Evolutionary conservation across 164 flowering plant genomes (phyloP), one percentile per base, ranked within the genome.

Genomic region (Tetracentron sinense): DNA sequence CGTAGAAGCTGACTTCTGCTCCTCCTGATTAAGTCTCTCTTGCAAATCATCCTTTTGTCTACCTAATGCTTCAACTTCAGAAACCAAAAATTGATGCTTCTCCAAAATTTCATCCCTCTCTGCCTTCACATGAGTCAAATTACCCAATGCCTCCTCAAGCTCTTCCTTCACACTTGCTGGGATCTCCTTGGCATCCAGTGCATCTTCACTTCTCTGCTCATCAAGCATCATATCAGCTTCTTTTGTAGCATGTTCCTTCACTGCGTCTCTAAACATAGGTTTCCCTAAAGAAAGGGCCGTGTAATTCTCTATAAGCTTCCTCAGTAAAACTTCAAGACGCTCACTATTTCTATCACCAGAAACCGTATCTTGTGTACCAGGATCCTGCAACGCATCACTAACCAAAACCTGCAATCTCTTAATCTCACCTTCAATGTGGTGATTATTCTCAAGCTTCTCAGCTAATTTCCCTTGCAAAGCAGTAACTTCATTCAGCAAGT

Each of bases 1-100:
- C 5, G 79, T 61, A 69, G 95, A 79, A 58, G 83, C 80, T 57
- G 89, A 79, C 73, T 87, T 95, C 73, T 90, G 94, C 78, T 92
- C 99, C 76, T 92, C 99, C 63, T 79, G 91, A 69, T 20, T 76
- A 56, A 84, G 86, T 31, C 76, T 79, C 57, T 76, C 82, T 63
- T 79, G 85, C 76, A 90, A 59, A 62, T 85, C 86, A 61, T 74
- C 76, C 60, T 38, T 78, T 72, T 72, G 78, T 54, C 50, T 77
- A 19, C 62, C 67, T 23, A 83, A 60, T 23, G 64, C 69, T 74
- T 85, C 90, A 60, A 83, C 35, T 68, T 87, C 86, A 74, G 17
- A 6, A 20, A 69, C 58, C 75, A 90, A 69, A 55, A 81, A 75
- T 60, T 82, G 69, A 49, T 74, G 77, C 65, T 67, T 79, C 69